Base-by-base conservation (phyloP, 306 rosid species). In the Mimosa bimucronata region DNA sequence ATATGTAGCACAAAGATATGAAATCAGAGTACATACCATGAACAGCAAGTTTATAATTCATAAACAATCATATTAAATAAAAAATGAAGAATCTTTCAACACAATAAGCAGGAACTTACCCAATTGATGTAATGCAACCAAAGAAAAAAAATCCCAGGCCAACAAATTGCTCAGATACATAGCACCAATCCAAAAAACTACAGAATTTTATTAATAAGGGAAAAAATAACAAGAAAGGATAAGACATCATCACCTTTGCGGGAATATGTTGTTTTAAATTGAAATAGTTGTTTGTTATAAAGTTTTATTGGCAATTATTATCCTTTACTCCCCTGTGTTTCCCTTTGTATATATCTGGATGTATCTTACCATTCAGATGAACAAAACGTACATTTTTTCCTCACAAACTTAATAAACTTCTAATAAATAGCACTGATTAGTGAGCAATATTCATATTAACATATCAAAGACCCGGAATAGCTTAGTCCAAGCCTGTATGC, bases 101-200 rank as follows among this genome's bases (percentile, higher is more conserved):
- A n/a, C n/a, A n/a, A n/a, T n/a, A n/a, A n/a, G n/a, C n/a, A n/a
- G n/a, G n/a, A n/a, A n/a, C n/a, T n/a, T n/a, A n/a, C n/a, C n/a
- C n/a, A n/a, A n/a, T n/a, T n/a, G n/a, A n/a, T n/a, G n/a, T n/a
- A n/a, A n/a, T n/a, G n/a, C n/a, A n/a, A n/a, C n/a, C n/a, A n/a
- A n/a, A n/a, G n/a, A n/a, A 45, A 71, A 66, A 73, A 16, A 30
- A 40, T 29, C 48, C 62, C 55, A 42, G 52, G 60, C 52, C 78
- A 58, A 44, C n/a, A 69, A 66, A 72, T 66, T 71, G 37, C 34
- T 29, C 28, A 70, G 66, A 66, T 29, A 46, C 65, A 71, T 34
- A 65, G 44, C 37, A 75, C 55, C 10, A 34, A 25, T 44, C 16
- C 15, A 52, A 52, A 19, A 52, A 52, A 52, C 0, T 19, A 19